phyloP scores from a whole-genome alignment of 2,329 filamentous ascomycete genomes.

The Pestalotiopsis sp. region DNA sequence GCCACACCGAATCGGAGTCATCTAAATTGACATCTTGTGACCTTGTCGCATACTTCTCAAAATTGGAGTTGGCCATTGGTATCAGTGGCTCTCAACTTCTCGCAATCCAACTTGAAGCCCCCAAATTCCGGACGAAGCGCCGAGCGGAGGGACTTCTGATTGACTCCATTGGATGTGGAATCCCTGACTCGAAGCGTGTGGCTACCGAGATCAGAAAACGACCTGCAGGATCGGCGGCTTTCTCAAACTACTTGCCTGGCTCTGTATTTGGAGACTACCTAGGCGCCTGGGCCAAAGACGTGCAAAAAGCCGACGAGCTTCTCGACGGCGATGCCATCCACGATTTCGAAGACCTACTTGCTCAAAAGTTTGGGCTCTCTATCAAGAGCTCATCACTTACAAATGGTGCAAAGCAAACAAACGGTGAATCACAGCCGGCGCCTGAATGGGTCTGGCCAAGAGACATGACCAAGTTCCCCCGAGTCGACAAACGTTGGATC shows the following conservation, averaged over 20 bases:
- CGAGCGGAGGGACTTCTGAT: slow-evolving; percentile 67
- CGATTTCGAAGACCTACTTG: slow-evolving; percentile 54
- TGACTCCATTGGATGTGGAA: slow-evolving; percentile 73
- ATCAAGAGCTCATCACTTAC: slow-evolving; percentile 26
- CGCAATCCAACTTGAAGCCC: slow-evolving; percentile 70
- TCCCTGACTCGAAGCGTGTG: slow-evolving; percentile 41
- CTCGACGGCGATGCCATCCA: slow-evolving; percentile 48
- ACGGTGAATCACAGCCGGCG: slow-evolving; percentile 25
- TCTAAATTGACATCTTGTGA: slow-evolving; percentile 39
- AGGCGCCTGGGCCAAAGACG: slow-evolving; percentile 45
- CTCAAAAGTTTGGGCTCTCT: slow-evolving; percentile 51
- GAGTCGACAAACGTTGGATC: slow-evolving; percentile 68
- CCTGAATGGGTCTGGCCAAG: slow-evolving; percentile 56
- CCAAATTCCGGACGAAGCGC: slow-evolving; percentile 57
- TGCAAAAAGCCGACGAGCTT: slow-evolving; percentile 50
- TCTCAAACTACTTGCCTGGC: slow-evolving; percentile 47
- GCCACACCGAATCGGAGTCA: slow-evolving; percentile 36
- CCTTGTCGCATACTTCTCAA: slow-evolving; percentile 65
- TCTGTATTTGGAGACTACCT: slow-evolving; percentile 55
- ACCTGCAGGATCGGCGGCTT: slow-evolving; percentile 33
- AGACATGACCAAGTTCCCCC: slow-evolving; percentile 48
- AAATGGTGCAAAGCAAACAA: slow-evolving; percentile 23
- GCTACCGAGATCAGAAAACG: slow-evolving; percentile 33
- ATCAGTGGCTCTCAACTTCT: slow-evolving; percentile 66
- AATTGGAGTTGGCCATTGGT: slow-evolving; percentile 68